phyloP scores from a whole-genome alignment of 2,329 filamentous ascomycete species.

The Apiospora koreana region DNA sequence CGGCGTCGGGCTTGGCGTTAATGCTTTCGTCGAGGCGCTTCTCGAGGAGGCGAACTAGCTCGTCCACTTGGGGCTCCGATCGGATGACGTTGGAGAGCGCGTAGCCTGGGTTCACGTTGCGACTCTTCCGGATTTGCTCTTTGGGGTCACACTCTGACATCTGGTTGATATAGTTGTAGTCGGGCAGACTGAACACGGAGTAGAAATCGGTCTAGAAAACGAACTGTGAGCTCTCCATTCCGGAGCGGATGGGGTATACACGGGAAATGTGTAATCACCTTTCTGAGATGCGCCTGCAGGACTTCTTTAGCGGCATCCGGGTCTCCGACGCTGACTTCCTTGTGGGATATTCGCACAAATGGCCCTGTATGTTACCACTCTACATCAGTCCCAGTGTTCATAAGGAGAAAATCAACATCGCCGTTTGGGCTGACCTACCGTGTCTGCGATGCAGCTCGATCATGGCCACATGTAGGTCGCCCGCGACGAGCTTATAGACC shows the following conservation, averaged over 20 bases:
- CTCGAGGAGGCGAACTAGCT: constrained; percentile 17
- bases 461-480: constrained; percentile 37
- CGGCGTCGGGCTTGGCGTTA: constrained; percentile 18
- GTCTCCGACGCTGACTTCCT: constrained; percentile 40
- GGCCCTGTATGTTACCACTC: constrained; percentile 26
- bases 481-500: constrained; percentile 37
- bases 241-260: constrained; percentile 37
- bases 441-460: constrained; percentile 39
- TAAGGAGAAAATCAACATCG: background rate
- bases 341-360: constrained; percentile 42
- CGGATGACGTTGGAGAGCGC: constrained; percentile 32
- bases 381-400: background rate
- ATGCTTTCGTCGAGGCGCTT: constrained; percentile 20
- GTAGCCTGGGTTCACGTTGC: constrained; percentile 32
- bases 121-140: constrained; percentile 32
- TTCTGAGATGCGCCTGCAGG: constrained; percentile 33
- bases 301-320: constrained; percentile 41
- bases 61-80: constrained; percentile 20
- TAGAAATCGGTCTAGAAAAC: constrained; percentile 33
- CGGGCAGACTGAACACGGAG: constrained; percentile 37
- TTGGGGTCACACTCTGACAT: constrained; percentile 40
- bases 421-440: constrained; percentile 28
- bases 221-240: constrained; percentile 41
- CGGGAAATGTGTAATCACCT: constrained; percentile 36
- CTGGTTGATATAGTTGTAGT: constrained; percentile 39